Base-by-base conservation (phyloP, 2,329 filamentous ascomycete genomes). In the Penicillium sumatraense region DNA sequence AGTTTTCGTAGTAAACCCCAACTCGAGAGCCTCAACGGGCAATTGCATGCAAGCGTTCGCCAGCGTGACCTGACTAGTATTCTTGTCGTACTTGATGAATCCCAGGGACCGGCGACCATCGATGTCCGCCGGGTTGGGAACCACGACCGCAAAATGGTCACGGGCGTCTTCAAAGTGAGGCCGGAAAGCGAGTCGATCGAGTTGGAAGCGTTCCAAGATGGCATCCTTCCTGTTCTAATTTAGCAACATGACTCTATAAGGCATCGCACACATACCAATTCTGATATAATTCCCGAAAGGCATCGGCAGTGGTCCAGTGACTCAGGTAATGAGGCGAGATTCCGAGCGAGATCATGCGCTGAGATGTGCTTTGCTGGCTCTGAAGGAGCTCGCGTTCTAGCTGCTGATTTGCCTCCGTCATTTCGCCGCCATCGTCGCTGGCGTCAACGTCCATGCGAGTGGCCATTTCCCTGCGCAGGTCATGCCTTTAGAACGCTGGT, bases 41-140 rank as follows among this genome's bases (percentile, higher is more conserved):
- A 52, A 42, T 52, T 52, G 41, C 41, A 45, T 38, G 29, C 41
- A 38, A n/a, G 49, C 31, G 35, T 52, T 52, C 40, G 49, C 35
- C 29, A 52, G 16, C n/a, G 16, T 46, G 41, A 52, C 49, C 26
- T 23, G 49, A 27, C 41, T 42, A 23, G 49, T 36, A 27, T 44
- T 52, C 40, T 38, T 52, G 35, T 38, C 35, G 16, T 38, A 38
- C 35, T 38, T 38, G 35, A 38, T 38, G 35, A 38, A 38, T 38
- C 35, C 35, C 35, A 38, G 35, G 35, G 35, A 38, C 16, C 16
- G 35, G 35, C 35, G 35, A 18, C 35, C 35, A 6, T 38, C 35
- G 35, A 18, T 18, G 35, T 38, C 35, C 18, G 16, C 35, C 7
- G 35, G 35, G 35, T 38, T 18, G 8, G 35, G 35, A 6, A 38